Percentiles rank a stretch among this genome's conserved stretches.
Conservation (phyloP, 768 basidiomycete genomes). For the Xerocomellus chrysenteron region DNA sequence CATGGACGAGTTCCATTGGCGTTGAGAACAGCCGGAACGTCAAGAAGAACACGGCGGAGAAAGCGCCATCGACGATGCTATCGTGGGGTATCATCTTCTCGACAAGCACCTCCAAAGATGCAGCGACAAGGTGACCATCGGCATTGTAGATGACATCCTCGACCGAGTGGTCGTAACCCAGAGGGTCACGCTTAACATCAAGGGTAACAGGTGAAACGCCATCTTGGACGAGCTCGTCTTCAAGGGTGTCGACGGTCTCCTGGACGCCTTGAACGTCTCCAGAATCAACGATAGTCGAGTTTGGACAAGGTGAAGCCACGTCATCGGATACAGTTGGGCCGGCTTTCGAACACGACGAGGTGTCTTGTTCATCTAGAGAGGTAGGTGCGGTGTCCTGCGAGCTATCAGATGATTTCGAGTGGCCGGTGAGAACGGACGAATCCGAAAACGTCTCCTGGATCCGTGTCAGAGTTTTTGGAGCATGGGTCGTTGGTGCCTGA, state of each 20-base stretch:
- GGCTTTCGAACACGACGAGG: conserved; percentile 30
- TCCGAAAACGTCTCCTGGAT: conserved; percentile 50
- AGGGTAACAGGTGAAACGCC: conserved; percentile 50
- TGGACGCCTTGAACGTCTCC: conserved; percentile 47
- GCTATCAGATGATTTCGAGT: conserved; percentile 43
- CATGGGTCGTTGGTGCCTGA: conserved; percentile 34
- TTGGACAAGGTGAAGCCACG: conserved; percentile 27
- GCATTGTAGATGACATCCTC: conserved; percentile 89
- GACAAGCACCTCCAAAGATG: conserved; percentile 84
- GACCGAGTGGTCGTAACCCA: conserved; percentile 73
- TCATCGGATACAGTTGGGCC: conserved; percentile 27
- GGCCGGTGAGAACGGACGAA: conserved; percentile 40
- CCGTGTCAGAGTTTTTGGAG: conserved; percentile 10
- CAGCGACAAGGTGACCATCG: conserved; percentile 89
- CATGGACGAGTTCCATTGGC: conserved; percentile 71
- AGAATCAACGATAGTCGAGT: conserved; percentile 47
- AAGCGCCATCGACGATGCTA: conserved; percentile 82
- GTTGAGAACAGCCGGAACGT: conserved; percentile 92
- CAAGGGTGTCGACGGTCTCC: conserved; percentile 36
- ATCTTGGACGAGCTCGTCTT: conserved; percentile 56
- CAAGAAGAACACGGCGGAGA: conserved; percentile 88
- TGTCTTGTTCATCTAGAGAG: conserved; percentile 46
- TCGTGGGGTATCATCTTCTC: conserved; percentile 98
- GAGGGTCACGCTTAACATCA: conserved; percentile 37
- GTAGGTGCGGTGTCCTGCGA: conserved; percentile 53